Evolutionary conservation across 1,284 basidiomycete genomes (phyloP).

Genomic region (Cutaneotrichosporon sp.): DNA sequence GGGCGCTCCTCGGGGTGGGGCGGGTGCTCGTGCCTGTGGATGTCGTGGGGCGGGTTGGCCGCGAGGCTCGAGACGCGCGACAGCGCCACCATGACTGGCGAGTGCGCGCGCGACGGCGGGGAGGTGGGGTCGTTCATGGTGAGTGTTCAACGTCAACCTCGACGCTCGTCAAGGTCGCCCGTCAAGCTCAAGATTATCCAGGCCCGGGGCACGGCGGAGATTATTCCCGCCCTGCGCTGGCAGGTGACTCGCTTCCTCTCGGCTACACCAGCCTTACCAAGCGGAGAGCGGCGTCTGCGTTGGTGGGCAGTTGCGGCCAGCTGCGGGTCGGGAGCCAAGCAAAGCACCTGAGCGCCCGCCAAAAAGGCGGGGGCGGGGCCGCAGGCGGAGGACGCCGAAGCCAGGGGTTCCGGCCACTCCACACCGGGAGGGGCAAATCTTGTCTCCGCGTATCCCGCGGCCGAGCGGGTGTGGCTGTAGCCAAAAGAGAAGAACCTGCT

Average conservation of each 20-base stretch:
- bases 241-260: not conserved
- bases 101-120: not conserved
- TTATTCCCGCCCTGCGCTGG: not conserved
- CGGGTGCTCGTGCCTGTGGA: not conserved
- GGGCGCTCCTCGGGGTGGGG: not conserved
- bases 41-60: not conserved
- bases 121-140: not conserved
- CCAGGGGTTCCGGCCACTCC: not conserved
- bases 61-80: not conserved
- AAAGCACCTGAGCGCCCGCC: not conserved
- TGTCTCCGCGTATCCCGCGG: constrained; percentile 2
- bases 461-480: not conserved
- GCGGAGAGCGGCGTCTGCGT: not conserved
- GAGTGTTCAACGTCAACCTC: not conserved
- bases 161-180: not conserved
- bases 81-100: not conserved
- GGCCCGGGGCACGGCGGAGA: not conserved
- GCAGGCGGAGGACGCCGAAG: not conserved
- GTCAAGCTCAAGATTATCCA: not conserved
- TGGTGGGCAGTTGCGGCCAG: no score
- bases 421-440: not conserved
- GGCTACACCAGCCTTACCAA: not conserved
- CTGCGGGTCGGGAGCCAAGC: not conserved
- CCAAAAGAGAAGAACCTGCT: not conserved
- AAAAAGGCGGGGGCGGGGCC: not conserved